Percentiles rank a stretch among this genome's conserved stretches.
phyloP scores from a whole-genome alignment of 1,139 yeast species.

The Candida neerlandica region DNA sequence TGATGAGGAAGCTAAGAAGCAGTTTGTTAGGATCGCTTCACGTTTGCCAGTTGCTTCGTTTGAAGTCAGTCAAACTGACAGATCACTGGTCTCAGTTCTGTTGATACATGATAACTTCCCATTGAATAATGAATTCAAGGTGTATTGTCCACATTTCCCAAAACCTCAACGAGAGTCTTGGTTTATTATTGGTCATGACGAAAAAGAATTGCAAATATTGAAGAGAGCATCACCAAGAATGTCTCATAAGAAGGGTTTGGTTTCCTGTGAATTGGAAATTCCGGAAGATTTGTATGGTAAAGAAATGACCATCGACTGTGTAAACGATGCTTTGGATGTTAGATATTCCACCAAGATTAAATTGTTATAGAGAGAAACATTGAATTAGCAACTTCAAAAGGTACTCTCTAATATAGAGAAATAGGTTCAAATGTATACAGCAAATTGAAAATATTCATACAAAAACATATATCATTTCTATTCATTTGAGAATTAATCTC shows the following conservation, averaged over 20 bases:
- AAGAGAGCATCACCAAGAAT: constrained; percentile 69
- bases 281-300: constrained; percentile 52
- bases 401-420: too few species aligned
- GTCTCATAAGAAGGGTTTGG: constrained; percentile 45
- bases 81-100: constrained; percentile 41
- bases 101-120: constrained; percentile 59
- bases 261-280: constrained; percentile 48
- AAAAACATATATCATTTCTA: not conserved
- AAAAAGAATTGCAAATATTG: constrained; percentile 55
- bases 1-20: constrained; percentile 26
- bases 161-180: constrained; percentile 93
- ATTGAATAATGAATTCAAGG: constrained; percentile 59
- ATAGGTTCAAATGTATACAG: not conserved
- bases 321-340: constrained; percentile 72
- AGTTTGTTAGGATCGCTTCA: constrained; percentile 46
- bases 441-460: not conserved
- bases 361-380: constrained; percentile 2
- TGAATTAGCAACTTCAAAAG: too few species aligned
- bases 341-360: constrained; percentile 26
- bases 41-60: constrained; percentile 53
- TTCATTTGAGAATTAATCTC: not conserved
- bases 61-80: constrained; percentile 32
- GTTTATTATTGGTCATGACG: constrained; percentile 71
- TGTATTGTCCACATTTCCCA: constrained; percentile 81
- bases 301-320: constrained; percentile 46